Evolutionary conservation across 176 grass and related monocot genomes (phyloP).

Genomic region (Oryza nivara): DNA sequence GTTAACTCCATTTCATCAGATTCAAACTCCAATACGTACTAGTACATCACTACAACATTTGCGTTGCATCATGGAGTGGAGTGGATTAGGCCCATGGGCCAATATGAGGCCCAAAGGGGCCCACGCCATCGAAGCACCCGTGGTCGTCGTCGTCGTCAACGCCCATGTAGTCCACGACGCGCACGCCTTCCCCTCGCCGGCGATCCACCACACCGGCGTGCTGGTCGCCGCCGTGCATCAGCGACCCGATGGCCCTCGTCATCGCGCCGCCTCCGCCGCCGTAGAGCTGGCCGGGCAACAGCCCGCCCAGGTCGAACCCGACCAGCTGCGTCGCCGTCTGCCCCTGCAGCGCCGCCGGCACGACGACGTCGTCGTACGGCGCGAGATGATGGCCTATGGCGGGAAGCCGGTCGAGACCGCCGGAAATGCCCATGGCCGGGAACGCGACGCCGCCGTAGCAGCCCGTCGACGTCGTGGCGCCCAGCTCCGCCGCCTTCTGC

Average conservation of each 20-base stretch:
- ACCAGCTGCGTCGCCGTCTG: slow-evolving; percentile 26
- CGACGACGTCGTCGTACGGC: not conserved
- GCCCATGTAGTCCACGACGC: slow-evolving; percentile 71
- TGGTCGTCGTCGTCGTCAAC: slow-evolving; percentile 34
- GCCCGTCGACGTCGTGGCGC: slow-evolving; percentile 23
- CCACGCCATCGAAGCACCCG: not conserved
- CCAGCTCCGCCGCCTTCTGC: slow-evolving; percentile 66
- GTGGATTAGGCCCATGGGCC: slow-evolving; percentile 37
- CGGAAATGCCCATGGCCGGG: not conserved
- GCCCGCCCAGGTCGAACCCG: slow-evolving; percentile 37
- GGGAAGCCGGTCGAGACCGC: not conserved
- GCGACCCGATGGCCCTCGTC: slow-evolving; percentile 11
- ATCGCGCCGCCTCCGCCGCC: not conserved
- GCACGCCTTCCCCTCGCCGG: slow-evolving; percentile 17
- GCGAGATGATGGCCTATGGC: not conserved
- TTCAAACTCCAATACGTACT: not conserved
- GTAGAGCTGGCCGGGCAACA: slow-evolving; percentile 11
- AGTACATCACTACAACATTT: not conserved
- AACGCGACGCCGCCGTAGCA: not conserved
- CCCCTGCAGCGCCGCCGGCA: not conserved
- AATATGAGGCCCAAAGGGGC: slow-evolving; percentile 23
- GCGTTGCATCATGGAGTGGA: not conserved
- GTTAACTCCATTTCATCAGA: not conserved
- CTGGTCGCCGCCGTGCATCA: not conserved
- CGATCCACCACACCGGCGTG: not conserved